Conservation (phyloP, 345 rosid species). For the Bretschneidera sinensis region DNA sequence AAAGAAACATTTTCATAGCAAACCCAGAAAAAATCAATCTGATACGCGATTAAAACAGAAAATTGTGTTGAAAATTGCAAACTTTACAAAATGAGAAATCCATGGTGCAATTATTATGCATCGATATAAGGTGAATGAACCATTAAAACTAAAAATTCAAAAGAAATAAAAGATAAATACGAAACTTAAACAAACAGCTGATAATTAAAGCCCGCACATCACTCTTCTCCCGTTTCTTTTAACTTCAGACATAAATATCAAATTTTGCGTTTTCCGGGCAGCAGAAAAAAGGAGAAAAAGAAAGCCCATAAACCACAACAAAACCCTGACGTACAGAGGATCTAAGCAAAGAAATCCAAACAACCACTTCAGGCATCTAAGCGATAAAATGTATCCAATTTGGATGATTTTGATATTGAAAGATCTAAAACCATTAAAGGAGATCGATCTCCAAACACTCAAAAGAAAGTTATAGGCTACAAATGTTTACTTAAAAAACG, state of each 20-base stretch:
- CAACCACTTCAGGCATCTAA: conserved; percentile 12
- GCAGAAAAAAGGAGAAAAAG: neutral
- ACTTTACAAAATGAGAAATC: neutral
- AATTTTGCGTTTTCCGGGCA: neutral
- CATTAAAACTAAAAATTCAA: neutral
- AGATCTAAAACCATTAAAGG: conserved; percentile 28
- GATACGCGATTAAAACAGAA: neutral
- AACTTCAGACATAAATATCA: neutral
- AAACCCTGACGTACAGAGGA: conserved; percentile 26
- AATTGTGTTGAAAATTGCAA: neutral
- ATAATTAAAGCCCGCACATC: neutral
- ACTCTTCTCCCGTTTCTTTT: neutral
- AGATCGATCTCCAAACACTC: conserved; percentile 20
- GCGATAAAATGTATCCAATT: conserved; percentile 13
- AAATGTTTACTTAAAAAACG: neutral
- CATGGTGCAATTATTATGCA: neutral
- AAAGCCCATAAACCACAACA: conserved; percentile 30
- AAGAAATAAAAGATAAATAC: no score
- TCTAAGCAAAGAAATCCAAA: conserved; percentile 10
- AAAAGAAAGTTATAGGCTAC: neutral
- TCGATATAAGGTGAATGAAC: neutral
- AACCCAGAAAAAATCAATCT: neutral
- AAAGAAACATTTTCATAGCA: conserved; percentile 8
- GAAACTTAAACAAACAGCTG: neutral
- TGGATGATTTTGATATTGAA: conserved; percentile 4